Base-by-base conservation (phyloP, 176 grass and related monocot genomes). In the Poa pratensis region DNA sequence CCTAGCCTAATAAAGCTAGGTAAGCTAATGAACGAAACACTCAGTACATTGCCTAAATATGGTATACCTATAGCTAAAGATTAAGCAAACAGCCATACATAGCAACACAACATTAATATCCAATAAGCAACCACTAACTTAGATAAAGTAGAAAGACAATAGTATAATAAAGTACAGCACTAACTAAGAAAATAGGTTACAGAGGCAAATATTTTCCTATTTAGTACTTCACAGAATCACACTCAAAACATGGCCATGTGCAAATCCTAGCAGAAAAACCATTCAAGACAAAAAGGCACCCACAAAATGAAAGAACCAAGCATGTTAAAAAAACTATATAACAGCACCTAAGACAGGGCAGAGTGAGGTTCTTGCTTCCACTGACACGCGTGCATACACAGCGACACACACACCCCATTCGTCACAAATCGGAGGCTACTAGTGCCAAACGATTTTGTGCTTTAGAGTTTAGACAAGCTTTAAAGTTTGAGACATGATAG, bases 21-120 rank as follows among this genome's bases (percentile, higher is more conserved):
- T 50, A 23, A 28, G 70, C 43, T 18, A 50, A 74, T 30, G 45
- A 73, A 50, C 43, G 5, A 7, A 72, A 72, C 2, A 20, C 39
- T 72, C 42, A 64, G 8, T 51, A 19, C 14, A 77, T 46, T 20
- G 50, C 61, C 20, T 58, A 37, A 64, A 78, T 35, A 84, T 63
- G n/a, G 16, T 88, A 75, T 57, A 70, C 27, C 30, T 43, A 27
- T 16, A 83, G 50, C 39, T 50, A 34, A 35, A 75, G 7, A 75
- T 80, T 81, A 17, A 22, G 40, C 11, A n/a, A 32, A 32, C 6
- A 23, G 14, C 7, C 23, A 78, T 63, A 42, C 18, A 32, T 22
- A 77, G 46, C 51, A 83, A 54, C 16, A 49, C 2, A 49, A 42
- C 0, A 75, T 75, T 52, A 11, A 52, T 50, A 73, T 73, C 34